Evolutionary conservation across 345 rosid genomes (phyloP), one percentile per base, ranked within the genome.

Genomic region (Kandelia obovata): DNA sequence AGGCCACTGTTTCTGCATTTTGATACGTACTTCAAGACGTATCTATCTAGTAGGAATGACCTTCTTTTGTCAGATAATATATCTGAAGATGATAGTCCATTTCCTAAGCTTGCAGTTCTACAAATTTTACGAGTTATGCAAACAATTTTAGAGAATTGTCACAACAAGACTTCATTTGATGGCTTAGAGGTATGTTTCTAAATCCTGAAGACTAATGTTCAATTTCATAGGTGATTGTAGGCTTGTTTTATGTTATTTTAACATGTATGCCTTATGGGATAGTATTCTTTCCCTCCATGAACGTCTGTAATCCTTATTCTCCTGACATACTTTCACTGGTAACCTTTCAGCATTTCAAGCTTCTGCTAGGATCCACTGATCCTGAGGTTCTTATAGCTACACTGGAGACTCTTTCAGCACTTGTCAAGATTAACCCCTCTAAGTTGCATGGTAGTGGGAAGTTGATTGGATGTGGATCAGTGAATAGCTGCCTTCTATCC

Each of bases 111-210:
- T 75, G 88, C 87, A 26, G 90, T 94, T 62, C 88, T 89, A 69
- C 95, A 94, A 82, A 88, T 94, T 79, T 83, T 94, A 64, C 78
- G 96, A 70, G 93, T 86, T 66, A 91, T 94, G 97, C 96, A 89
- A 78, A 88, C 74, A 68, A 83, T 94, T 72, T 80, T 91, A 68
- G 98, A 94, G 83, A 94, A 94, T 75, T 94, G 84, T 80, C 98
- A 83, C 64, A 88, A 89, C 85, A 94, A 87, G 80, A 87, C 88
- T 77, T 82, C 96, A 27, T 94, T 94, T 80, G 97, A 94, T 76
- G 96, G 98, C 62, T 73, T 91, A 72, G 96, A 94, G 96, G 98
- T 94, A 80, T 71, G 77, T 37, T 47, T 19, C 17, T 52, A 30
- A 43, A 43, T 17, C 8, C 49, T 43, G 16, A 11, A 43, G 49